Percentiles rank a stretch among this genome's conserved stretches.
phyloP scores from a whole-genome alignment of 805 yeast genomes.

The Pichia paraexigua region DNA sequence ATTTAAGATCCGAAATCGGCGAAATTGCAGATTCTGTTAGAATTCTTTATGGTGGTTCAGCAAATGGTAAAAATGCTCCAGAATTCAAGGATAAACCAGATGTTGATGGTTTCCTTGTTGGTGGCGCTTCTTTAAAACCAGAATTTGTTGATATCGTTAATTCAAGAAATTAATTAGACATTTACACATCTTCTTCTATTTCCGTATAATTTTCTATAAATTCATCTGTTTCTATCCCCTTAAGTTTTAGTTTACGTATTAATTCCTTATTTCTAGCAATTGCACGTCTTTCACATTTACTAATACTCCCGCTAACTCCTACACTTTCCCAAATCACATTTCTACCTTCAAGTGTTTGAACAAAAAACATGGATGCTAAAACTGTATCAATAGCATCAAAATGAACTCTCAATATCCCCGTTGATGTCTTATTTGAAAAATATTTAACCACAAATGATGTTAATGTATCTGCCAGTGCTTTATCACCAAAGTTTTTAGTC shows the following conservation, averaged over 20 bases:
- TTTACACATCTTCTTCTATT: neutral
- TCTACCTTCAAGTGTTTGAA: slow-evolving; percentile 41
- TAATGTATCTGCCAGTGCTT: slow-evolving; percentile 53
- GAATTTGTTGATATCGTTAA: slow-evolving; percentile 94
- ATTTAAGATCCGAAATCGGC: slow-evolving; percentile 71
- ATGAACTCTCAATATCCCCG: slow-evolving; percentile 76
- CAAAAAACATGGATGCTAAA: slow-evolving; percentile 57
- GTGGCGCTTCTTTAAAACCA: slow-evolving; percentile 98
- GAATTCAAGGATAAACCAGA: slow-evolving; percentile 88
- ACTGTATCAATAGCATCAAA: slow-evolving; percentile 55
- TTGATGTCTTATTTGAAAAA: slow-evolving; percentile 71
- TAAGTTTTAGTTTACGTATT: neutral
- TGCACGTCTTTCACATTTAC: slow-evolving; percentile 69
- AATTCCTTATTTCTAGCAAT: slow-evolving; percentile 38
- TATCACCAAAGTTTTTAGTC: slow-evolving; percentile 66
- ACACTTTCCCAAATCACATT: slow-evolving; percentile 50
- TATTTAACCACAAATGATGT: slow-evolving; percentile 45
- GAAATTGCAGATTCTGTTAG: slow-evolving; percentile 71
- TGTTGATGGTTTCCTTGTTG: slow-evolving; percentile 98
- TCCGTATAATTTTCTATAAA: neutral
- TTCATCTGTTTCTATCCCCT: neutral
- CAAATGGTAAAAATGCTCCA: slow-evolving; percentile 86
- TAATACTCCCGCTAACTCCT: slow-evolving; percentile 81
- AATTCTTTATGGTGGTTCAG: slow-evolving; percentile 98
- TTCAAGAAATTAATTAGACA: slow-evolving; percentile 57